Percentiles rank a stretch among this genome's conserved stretches.
These are phyloP conservation scores for Tillandsia fasciculata DNA, from an alignment of 176 grass and related monocot species.

Conservation along the genomic window DNA sequence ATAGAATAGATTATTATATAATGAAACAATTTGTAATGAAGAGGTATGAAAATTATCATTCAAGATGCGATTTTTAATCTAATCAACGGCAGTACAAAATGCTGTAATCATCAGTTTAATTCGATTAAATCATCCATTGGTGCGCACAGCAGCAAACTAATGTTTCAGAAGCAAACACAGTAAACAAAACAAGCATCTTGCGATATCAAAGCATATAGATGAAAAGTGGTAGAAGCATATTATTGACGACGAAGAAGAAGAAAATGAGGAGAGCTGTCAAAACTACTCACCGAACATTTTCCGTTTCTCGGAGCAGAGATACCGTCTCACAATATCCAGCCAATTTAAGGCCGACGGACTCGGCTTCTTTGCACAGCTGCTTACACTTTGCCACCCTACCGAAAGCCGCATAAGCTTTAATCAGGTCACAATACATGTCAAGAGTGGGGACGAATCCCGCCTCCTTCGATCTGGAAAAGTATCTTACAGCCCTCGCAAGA, in stretches of 20 bases:
- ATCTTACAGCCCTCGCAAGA: conserved; percentile 46
- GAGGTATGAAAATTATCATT: no score
- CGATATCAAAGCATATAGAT: no score
- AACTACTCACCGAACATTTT: not conserved
- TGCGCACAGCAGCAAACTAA: no score
- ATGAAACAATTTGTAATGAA: no score
- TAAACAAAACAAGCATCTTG: no score
- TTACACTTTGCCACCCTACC: conserved; percentile 54
- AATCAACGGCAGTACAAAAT: no score
- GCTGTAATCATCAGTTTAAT: no score
- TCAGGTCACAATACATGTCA: conserved; percentile 59
- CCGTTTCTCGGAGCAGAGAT: conserved; percentile 21
- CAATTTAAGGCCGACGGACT: conserved; percentile 39
- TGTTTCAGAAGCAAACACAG: no score
- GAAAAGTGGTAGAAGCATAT: no score
- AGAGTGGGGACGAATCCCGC: conserved; percentile 49
- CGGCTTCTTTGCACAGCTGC: conserved; percentile 50
- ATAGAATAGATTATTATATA: no score
- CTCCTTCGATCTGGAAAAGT: conserved; percentile 61
- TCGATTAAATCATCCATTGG: no score
- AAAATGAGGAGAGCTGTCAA: not conserved
- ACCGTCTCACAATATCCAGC: conserved; percentile 35
- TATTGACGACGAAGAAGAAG: not conserved
- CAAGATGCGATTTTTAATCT: no score
- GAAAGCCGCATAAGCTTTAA: conserved; percentile 32